Evolutionary conservation across 805 yeast genomes (phyloP).

Genomic region (Kuraishia ogatae): DNA sequence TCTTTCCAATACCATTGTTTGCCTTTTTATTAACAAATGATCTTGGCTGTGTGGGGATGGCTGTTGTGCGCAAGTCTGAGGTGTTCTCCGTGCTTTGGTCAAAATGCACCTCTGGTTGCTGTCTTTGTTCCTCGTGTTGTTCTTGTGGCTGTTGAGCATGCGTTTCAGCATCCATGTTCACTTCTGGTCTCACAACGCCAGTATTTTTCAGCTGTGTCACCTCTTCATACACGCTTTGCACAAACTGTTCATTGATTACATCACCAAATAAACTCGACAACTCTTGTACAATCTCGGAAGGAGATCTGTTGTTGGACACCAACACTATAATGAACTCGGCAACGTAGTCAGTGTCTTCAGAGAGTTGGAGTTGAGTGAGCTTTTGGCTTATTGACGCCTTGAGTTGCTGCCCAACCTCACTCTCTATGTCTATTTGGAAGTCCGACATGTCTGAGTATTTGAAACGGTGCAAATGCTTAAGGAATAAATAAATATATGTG

Average conservation of each 20-base stretch:
- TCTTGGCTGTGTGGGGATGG: slow-evolving; percentile 15
- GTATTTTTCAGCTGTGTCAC: slow-evolving; percentile 28
- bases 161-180: slow-evolving; percentile 1
- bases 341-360: slow-evolving; percentile 49
- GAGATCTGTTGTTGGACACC: slow-evolving; percentile 58
- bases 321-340: slow-evolving; percentile 70
- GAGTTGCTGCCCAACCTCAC: slow-evolving; percentile 29
- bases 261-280: slow-evolving; percentile 53
- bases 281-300: slow-evolving; percentile 52
- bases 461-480: background rate
- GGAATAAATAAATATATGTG: background rate
- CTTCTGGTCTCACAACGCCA: slow-evolving; percentile 8
- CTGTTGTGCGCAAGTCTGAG: background rate
- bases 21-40: slow-evolving; percentile 9
- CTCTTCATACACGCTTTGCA: slow-evolving; percentile 50
- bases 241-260: slow-evolving; percentile 47
- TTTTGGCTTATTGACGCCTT: slow-evolving; percentile 33
- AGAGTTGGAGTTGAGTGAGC: slow-evolving; percentile 30
- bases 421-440: slow-evolving; percentile 18
- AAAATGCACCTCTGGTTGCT: slow-evolving; percentile 9
- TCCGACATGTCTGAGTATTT: slow-evolving; percentile 11
- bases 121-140: slow-evolving; percentile 11
- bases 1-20: slow-evolving; percentile 20
- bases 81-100: background rate
- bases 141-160: slow-evolving; percentile 11